Base-by-base conservation (phyloP, 1,284 basidiomycete genomes). In the Cutaneotrichosporon cyanovorans region DNA sequence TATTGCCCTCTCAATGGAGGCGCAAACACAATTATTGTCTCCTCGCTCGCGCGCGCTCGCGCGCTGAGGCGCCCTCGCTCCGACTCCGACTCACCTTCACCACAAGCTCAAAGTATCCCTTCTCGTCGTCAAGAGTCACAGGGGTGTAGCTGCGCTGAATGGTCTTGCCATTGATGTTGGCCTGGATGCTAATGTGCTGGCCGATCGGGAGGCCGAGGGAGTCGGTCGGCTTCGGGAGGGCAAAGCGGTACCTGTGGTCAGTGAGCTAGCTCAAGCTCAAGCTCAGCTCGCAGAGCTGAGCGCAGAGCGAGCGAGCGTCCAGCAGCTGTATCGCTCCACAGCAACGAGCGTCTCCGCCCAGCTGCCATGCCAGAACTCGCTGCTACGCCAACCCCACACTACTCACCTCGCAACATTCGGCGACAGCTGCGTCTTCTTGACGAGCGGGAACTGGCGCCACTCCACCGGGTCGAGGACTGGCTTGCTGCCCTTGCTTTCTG, bases 131-230 rank as follows among this genome's bases (percentile, higher is more conserved):
- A 61, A 84, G 84, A 65, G 85, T 89, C 23, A 89, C 89, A 39
- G 93, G 93, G 11, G 93, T 98, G 76, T 98, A 98, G 69, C 83
- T 89, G 48, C 93, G 82, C 67, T 83, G 80, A 63, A 98, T 77
- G 36, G 84, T 78, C 76, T 96, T 96, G 62, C 89, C 93, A 60
- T 84, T 78, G 59, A 98, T 88, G 55, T 87, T 83, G 33, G 93
- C 92, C 42, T 83, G 81, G 39, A 98, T 78, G 42, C 87, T 85
- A 62, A 98, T 88, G 77, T 98, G 93, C 74, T 96, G 91, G 48
- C 93, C 95, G 62, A 92, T 85, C 42, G 95, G 93, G 6, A 98
- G 82, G 49, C 92, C 92, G 14, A 98, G 83, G 45, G 84, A 76
- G 70, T 86, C 83, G 38, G 81, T 78, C 2, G 76, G 61, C 52